Percentiles rank a stretch among this genome's conserved stretches.
Evolutionary conservation across 139 green algal species (phyloP).

Genomic region (Picochlorum sp.): DNA sequence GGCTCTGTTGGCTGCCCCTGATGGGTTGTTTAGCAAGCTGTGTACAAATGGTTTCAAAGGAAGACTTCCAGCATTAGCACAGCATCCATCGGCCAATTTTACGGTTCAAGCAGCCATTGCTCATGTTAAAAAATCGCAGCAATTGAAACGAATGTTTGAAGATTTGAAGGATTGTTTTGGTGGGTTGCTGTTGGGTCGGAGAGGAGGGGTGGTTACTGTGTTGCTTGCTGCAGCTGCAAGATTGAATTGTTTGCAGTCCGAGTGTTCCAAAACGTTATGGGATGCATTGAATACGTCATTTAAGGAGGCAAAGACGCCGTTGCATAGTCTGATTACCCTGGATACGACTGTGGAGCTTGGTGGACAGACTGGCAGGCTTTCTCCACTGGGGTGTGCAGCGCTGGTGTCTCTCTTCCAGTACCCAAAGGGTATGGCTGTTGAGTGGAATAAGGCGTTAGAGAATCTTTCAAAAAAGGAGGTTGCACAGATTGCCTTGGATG

Average conservation of each 20-base stretch:
- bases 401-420: slow-evolving; percentile 33
- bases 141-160: slow-evolving; percentile 45
- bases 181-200: slow-evolving; percentile 46
- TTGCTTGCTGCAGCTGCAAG: slow-evolving; percentile 41
- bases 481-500: slow-evolving; percentile 31
- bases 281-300: slow-evolving; percentile 2
- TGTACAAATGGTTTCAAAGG: slow-evolving; percentile 32
- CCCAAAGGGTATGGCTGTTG: slow-evolving; percentile 29
- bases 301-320: neutral
- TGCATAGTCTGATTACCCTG: slow-evolving; percentile 27
- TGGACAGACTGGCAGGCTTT: slow-evolving; percentile 33
- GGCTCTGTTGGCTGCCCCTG: slow-evolving; percentile 23
- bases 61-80: slow-evolving; percentile 29
- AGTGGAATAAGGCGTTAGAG: slow-evolving; percentile 37
- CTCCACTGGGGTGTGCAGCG: slow-evolving; percentile 45
- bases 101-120: slow-evolving; percentile 55
- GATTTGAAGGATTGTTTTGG: slow-evolving; percentile 36
- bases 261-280: slow-evolving; percentile 22
- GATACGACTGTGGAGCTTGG: slow-evolving; percentile 17
- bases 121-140: slow-evolving; percentile 17
- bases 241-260: slow-evolving; percentile 8
- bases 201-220: slow-evolving; percentile 59
- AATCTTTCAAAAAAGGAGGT: slow-evolving; percentile 23
- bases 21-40: slow-evolving; percentile 32
- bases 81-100: slow-evolving; percentile 65